Percentiles rank a stretch among this genome's conserved stretches.
phyloP scores from a whole-genome alignment of 2,329 filamentous ascomycete species.

The Aspergillus proliferans region DNA sequence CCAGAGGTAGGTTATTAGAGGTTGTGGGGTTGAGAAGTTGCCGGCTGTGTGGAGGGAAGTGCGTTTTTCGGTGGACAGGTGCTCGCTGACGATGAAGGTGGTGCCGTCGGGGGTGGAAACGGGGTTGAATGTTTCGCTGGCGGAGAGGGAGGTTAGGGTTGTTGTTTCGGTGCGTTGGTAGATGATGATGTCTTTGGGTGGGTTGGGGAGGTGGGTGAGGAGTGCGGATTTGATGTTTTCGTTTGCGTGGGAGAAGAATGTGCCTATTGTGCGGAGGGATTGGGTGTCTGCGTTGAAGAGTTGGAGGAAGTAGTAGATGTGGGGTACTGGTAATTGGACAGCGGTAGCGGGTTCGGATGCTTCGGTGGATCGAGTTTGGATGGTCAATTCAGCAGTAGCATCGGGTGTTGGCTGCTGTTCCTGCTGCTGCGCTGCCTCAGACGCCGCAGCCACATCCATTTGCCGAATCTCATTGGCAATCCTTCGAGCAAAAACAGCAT shows the following conservation, averaged over 20 bases:
- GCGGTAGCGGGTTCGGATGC: conserved; percentile 5
- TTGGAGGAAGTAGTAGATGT: conserved; percentile 46
- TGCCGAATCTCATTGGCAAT: conserved; percentile 25
- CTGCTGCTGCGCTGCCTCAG: conserved; percentile 1
- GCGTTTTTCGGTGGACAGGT: conserved; percentile 30
- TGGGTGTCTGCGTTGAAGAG: conserved; percentile 47
- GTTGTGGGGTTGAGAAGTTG: conserved; percentile 33
- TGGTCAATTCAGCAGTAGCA: not conserved
- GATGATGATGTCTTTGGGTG: conserved; percentile 34
- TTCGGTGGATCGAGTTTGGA: conserved; percentile 4
- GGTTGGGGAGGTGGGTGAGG: conserved; percentile 33
- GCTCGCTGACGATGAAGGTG: conserved; percentile 39
- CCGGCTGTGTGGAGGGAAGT: conserved; percentile 27
- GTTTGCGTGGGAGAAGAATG: conserved; percentile 36
- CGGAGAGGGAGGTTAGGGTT: conserved; percentile 28
- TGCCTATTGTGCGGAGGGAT: conserved; percentile 33
- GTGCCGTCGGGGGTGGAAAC: conserved; percentile 31
- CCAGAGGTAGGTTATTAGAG: conserved; percentile 39
- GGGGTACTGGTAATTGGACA: conserved; percentile 23
- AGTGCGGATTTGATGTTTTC: conserved; percentile 37
- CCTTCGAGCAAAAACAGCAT: conserved; percentile 20
- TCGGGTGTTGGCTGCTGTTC: not conserved
- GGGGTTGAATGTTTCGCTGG: conserved; percentile 28
- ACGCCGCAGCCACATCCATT: conserved; percentile 13
- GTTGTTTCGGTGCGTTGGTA: conserved; percentile 39